Percentiles rank a stretch among this genome's conserved stretches.
Evolutionary conservation across 305 asterid species (phyloP).

Genomic region (Plantago rigida): DNA sequence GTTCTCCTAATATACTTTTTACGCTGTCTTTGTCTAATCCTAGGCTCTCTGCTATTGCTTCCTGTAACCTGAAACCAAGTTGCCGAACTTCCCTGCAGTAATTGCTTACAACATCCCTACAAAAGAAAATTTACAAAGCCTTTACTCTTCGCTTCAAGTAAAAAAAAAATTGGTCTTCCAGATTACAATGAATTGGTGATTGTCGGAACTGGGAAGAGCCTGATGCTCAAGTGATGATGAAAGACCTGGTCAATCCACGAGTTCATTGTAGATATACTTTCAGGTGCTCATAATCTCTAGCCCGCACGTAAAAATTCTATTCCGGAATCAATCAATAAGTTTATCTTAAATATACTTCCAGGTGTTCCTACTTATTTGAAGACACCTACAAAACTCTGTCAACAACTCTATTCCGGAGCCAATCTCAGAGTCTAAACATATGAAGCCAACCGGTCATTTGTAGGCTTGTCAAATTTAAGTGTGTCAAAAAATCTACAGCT

Average conservation of each 20-base stretch:
- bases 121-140: background rate
- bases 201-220: background rate
- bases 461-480: no score
- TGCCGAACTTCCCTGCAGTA: constrained; percentile 48
- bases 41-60: constrained; percentile 57
- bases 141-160: background rate
- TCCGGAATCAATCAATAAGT: no score
- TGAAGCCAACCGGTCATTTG: no score
- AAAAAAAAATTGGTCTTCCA: background rate
- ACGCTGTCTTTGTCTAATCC: constrained; percentile 39
- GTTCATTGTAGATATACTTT: no score
- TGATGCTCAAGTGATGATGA: background rate
- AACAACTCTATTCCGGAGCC: no score
- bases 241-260: background rate
- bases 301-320: no score
- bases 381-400: no score
- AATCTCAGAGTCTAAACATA: no score
- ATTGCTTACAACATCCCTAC: constrained; percentile 41
- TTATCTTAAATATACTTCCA: no score
- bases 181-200: background rate
- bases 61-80: constrained; percentile 52
- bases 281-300: no score
- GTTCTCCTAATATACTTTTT: constrained; percentile 51
- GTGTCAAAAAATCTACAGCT: no score
- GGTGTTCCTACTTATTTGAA: no score